A percentile compares a stretch with the other conserved stretches of the same genome.
Evolutionary conservation across 306 rosid genomes (phyloP).

Genomic region (Castanopsis chinensis): DNA sequence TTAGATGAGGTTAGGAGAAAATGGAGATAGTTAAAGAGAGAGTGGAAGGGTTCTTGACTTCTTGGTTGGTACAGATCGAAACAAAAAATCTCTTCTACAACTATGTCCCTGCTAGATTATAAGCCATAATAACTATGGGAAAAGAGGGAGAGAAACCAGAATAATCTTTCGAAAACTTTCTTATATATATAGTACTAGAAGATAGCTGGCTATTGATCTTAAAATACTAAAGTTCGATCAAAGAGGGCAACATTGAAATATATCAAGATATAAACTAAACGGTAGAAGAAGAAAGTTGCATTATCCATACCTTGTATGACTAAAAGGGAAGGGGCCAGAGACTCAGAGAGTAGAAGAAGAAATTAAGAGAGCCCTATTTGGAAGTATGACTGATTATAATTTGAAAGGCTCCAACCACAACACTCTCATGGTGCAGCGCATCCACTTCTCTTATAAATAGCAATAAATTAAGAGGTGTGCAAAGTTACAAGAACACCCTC

Average conservation of each 20-base stretch:
- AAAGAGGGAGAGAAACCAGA: too few species aligned
- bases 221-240: background rate
- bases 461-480: conserved; percentile 1
- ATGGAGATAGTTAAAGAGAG: background rate
- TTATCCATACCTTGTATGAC: background rate
- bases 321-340: background rate
- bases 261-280: background rate
- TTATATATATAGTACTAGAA: too few species aligned
- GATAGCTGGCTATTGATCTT: too few species aligned
- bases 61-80: background rate
- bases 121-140: too few species aligned
- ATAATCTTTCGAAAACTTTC: too few species aligned
- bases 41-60: background rate
- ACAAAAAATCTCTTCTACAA: too few species aligned
- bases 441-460: conserved; percentile 41
- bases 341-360: conserved; percentile 9
- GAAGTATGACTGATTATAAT: background rate
- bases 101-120: too few species aligned
- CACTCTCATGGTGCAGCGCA: conserved; percentile 30
- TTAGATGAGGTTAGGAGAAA: background rate
- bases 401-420: background rate
- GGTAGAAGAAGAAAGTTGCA: conserved; percentile 1
- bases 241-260: background rate
- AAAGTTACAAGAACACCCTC: conserved; percentile 53
- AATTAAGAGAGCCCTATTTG: conserved; percentile 18